phyloP scores from a whole-genome alignment of 2,329 filamentous ascomycete species.

The Aspergillus neotritici region DNA sequence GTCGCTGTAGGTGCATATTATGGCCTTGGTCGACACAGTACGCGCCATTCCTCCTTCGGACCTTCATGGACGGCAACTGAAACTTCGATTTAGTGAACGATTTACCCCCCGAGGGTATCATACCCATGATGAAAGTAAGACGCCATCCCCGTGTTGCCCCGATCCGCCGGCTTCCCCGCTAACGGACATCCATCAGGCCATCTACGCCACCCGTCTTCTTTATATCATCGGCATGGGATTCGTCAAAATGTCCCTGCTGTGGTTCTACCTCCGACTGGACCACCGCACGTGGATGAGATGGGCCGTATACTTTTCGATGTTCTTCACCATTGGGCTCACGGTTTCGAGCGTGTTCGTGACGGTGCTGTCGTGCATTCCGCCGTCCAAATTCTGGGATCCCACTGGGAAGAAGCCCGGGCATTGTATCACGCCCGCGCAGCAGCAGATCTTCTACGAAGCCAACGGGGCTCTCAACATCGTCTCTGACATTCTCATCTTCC shows the following conservation, averaged over 20 bases:
- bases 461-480: conserved; percentile 15
- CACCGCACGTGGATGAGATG: conserved; percentile 8
- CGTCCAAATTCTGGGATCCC: conserved; percentile 9
- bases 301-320: conserved; percentile 6
- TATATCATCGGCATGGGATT: conserved; percentile 6
- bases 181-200: too few relatives aligned
- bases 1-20: too few relatives aligned
- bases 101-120: too few relatives aligned
- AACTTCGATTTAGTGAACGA: too few relatives aligned
- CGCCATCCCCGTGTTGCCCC: neutral
- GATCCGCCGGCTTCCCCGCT: neutral
- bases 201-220: conserved; percentile 4
- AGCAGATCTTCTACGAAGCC: conserved; percentile 13
- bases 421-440: conserved; percentile 8
- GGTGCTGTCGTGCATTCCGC: conserved; percentile 7
- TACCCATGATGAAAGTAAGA: too few relatives aligned
- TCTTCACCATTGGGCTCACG: conserved; percentile 1
- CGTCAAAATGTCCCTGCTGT: conserved; percentile 11
- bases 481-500: conserved; percentile 12
- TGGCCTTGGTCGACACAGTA: too few relatives aligned
- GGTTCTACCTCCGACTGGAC: conserved; percentile 12
- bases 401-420: neutral
- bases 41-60: too few relatives aligned
- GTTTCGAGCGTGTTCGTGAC: conserved; percentile 6
- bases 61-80: too few relatives aligned